phyloP scores from a whole-genome alignment of 148 eudicot species.

The Cornus suecica region DNA sequence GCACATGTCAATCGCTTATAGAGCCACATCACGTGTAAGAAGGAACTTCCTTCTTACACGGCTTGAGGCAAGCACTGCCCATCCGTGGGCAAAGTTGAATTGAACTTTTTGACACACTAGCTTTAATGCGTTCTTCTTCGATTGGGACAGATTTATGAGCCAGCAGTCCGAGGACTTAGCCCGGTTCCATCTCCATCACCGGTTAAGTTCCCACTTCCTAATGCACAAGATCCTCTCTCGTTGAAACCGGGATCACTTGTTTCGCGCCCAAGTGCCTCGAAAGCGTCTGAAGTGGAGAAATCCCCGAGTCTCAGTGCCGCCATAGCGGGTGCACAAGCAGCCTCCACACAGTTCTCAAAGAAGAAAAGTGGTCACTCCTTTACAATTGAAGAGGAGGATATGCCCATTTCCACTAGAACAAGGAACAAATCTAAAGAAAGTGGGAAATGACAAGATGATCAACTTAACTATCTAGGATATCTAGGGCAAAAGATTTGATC shows the following conservation, averaged over 20 bases:
- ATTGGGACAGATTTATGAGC: slow-evolving; percentile 44
- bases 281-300: slow-evolving; percentile 27
- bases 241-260: slow-evolving; percentile 60
- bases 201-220: slow-evolving; percentile 52
- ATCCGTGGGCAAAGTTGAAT: no score
- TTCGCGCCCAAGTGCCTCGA: slow-evolving; percentile 14
- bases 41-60: no score
- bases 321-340: slow-evolving; percentile 67
- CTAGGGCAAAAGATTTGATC: neutral
- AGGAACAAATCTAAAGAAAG: slow-evolving; percentile 28
- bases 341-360: slow-evolving; percentile 60
- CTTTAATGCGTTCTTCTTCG: neutral
- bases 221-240: slow-evolving; percentile 52
- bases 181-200: slow-evolving; percentile 34
- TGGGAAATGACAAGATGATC: slow-evolving; percentile 11
- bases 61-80: no score
- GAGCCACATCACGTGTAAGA: no score
- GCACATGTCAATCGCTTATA: no score
- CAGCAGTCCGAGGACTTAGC: slow-evolving; percentile 48
- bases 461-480: neutral
- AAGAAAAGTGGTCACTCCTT: slow-evolving; percentile 17
- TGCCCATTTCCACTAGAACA: slow-evolving; percentile 49
- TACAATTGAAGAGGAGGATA: slow-evolving; percentile 9
- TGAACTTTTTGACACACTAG: neutral
- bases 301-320: slow-evolving; percentile 50